Evolutionary conservation across 495 filamentous ascomycete species (phyloP).

Genomic region (Penicillium ochrochloron): DNA sequence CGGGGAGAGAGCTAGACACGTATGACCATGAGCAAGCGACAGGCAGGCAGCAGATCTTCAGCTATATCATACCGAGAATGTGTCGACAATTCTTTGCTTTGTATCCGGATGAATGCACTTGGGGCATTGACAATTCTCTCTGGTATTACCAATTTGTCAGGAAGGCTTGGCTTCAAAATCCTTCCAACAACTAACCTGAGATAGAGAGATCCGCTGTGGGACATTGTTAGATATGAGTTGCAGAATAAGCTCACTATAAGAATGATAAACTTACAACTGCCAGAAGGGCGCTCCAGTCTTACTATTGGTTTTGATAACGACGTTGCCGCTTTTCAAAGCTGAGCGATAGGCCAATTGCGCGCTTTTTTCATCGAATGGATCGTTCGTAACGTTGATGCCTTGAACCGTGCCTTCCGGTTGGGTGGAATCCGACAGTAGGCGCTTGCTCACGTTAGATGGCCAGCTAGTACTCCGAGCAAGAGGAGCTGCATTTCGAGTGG

Average conservation of each 20-base stretch:
- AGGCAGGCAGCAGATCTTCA: not conserved
- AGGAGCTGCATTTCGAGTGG: constrained; percentile 1
- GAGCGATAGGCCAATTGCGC: not conserved
- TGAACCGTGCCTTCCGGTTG: not conserved
- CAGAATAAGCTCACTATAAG: not conserved
- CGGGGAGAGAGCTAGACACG: constrained; percentile 54
- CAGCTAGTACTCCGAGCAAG: not conserved
- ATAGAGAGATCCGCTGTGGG: constrained; percentile 26
- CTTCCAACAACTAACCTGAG: constrained; percentile 25
- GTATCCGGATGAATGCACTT: constrained; percentile 79
- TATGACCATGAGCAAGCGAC: not conserved
- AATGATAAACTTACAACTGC: constrained; percentile 13
- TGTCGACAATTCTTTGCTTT: constrained; percentile 72
- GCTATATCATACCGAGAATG: constrained; percentile 60
- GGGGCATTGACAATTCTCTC: constrained; percentile 81
- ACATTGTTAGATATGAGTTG: not conserved
- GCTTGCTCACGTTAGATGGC: not conserved
- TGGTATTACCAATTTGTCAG: constrained; percentile 33
- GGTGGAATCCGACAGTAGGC: not conserved
- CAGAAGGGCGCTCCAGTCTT: not conserved
- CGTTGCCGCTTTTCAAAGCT: not conserved
- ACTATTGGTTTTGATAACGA: constrained; percentile 2
- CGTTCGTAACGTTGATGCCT: not conserved
- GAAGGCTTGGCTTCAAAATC: not conserved
- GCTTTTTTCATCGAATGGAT: not conserved